Evolutionary conservation across 2,329 filamentous ascomycete genomes (phyloP), one percentile per base, ranked within the genome.

Genomic region (Sclerotinia trifoliorum): DNA sequence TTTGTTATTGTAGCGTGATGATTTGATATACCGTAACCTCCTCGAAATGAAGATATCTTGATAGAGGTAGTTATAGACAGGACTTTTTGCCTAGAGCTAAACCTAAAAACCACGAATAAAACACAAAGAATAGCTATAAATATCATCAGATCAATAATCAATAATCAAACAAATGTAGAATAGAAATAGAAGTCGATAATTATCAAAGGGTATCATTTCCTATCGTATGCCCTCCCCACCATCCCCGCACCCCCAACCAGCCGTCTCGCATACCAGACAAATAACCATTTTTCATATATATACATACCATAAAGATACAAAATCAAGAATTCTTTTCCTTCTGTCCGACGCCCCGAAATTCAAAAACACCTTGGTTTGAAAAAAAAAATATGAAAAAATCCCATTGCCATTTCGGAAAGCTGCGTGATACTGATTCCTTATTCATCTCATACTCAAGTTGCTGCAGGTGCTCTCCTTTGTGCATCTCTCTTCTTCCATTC

Each of bases 401-500:
- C 39, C 39, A 17, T 42, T 17, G 10, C 35, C 35, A 39, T 42
- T 5, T 17, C 39, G 0, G 15, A 42, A 52, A 2, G 17, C 24
- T 26, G 24, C 4, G 13, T 19, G 17, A 29, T 8, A 46, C 17
- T 1, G 10, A 11, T 17, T 49, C 2, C 21, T 26, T 5, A 29
- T 29, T 29, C 4, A 49, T 24, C n/a, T 15, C 15, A 24, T 5
- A 3, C 29, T 62, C 21, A 61, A 35, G 13, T 8, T 6, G 46
- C 29, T 1, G 11, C 58, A 4, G 60, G 44, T 4, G 29, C 68
- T 51, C 71, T 24, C 58, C 72, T 69, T 54, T 74, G 69, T 21
- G 71, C 72, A 32, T 65, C 70, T 62, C 77, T 73, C 56, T 66
- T 67, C 80, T 97, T 97, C 89, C 93, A 97, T 19, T 88, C 88